These are phyloP conservation scores for Neurospora crassa DNA, from an alignment of 2,329 filamentous ascomycete species.

Conservation along the genomic window DNA sequence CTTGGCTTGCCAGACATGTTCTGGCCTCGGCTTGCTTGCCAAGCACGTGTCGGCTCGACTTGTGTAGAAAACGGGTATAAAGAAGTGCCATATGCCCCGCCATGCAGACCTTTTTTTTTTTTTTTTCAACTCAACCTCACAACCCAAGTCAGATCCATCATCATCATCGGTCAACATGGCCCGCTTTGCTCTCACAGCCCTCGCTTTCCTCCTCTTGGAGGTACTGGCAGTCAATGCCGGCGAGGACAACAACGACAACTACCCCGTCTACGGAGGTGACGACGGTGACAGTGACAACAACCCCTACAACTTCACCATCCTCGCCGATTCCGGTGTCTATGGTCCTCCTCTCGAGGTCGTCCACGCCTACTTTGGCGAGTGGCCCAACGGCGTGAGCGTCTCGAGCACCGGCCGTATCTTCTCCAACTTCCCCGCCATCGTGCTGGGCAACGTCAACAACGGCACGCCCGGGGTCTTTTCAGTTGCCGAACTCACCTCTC, in stretches of 20 bases:
- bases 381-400: neutral
- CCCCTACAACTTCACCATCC: neutral
- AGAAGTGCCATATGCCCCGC: too few species aligned
- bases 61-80: neutral
- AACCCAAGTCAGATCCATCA: too few species aligned
- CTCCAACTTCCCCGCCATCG: neutral
- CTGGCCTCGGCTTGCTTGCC: neutral
- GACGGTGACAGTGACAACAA: neutral
- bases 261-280: neutral
- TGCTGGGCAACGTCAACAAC: neutral
- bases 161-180: neutral
- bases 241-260: too few species aligned
- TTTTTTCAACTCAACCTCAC: too few species aligned
- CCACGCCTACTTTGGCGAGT: neutral
- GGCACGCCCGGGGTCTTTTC: neutral
- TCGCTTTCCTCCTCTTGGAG: neutral
- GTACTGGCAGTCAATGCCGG: neutral
- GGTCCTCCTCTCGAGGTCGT: neutral
- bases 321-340: neutral
- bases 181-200: neutral
- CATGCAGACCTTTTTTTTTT: too few species aligned
- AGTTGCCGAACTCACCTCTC: neutral
- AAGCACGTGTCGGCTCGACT: neutral
- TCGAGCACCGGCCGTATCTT: neutral
- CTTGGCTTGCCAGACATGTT: neutral